Evolutionary conservation across 139 green algal species (phyloP), one percentile per base, ranked within the genome.

Genomic region (Pseudopediastrum boryanum): DNA sequence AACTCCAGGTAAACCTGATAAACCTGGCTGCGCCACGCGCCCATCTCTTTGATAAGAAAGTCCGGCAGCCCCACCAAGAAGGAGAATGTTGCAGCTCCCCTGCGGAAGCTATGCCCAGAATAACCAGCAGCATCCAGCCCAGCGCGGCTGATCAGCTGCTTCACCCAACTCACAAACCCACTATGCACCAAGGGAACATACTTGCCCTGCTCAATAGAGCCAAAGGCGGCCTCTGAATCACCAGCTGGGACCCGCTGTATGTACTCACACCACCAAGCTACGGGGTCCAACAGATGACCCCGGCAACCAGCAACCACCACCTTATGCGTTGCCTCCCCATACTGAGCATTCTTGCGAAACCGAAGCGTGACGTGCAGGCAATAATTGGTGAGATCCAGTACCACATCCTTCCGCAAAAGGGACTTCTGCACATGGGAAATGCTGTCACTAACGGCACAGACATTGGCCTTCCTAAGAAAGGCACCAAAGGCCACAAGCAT

Each of bases 391-490:
- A 2, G 27, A 8, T 67, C 12, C 38, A 67, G 4, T 21, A 36
- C n/a, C 58, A 67, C 27, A 38, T 39, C 58, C 12, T 33, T 2
- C 12, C 8, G 12, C 7, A 67, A 21, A 29, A 67, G 58, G 10
- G 58, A 41, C 2, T 33, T 29, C 58, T 67, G 58, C 58, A 67
- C 27, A 38, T 67, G 58, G 6, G 54, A 64, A n/a, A 64, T n/a
- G 54, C 54, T 64, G 13, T 27, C n/a, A 6, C 8, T 8, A 27
- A 27, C 54, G 10, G 10, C 54, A 27, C 54, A 64, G 8, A 64
- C 54, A 64, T 64, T 64, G 54, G 54, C 54, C 54, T 64, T 64
- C n/a, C 54, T n/a, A n/a, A 64, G 54, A 27, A 64, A 64, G 8
- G 54, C 54, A 12, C 8, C 54, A 64, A 64, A 64, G 54, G 10